Conservation (phyloP, 2,329 filamentous ascomycete species). For the Penicillium oxalicum region DNA sequence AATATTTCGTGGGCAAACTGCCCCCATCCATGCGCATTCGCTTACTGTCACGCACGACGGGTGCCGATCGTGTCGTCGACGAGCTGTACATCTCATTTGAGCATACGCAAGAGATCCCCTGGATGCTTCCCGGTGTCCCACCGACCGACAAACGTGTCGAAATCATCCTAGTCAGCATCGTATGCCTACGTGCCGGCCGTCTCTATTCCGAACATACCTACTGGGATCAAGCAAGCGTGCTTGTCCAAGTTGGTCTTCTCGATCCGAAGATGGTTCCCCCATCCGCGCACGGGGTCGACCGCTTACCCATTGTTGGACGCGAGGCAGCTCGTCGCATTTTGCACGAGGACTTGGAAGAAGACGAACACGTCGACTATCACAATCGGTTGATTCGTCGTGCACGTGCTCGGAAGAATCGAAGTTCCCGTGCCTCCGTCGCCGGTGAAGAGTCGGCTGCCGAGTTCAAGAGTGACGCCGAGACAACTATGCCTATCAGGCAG, state of each 20-base stretch:
- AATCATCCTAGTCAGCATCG: conserved; percentile 52
- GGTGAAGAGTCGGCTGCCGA: conserved; percentile 23
- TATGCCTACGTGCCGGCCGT: conserved; percentile 49
- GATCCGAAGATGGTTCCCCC: conserved; percentile 52
- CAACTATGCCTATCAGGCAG: conserved; percentile 6
- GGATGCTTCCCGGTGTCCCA: conserved; percentile 55
- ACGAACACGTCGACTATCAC: conserved; percentile 31
- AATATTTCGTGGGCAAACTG: conserved; percentile 51
- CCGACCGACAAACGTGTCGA: conserved; percentile 54
- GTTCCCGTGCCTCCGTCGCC: conserved; percentile 10
- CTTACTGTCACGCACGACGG: conserved; percentile 54
- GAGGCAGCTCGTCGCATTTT: conserved; percentile 38
- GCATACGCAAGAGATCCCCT: conserved; percentile 52
- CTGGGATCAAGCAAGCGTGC: conserved; percentile 57
- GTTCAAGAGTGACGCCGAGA: conserved; percentile 20
- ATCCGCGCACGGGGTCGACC: conserved; percentile 36
- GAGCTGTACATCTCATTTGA: conserved; percentile 54
- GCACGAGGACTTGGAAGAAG: conserved; percentile 33
- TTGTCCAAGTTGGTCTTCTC: conserved; percentile 54
- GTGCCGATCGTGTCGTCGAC: conserved; percentile 55
- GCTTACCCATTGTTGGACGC: conserved; percentile 37
- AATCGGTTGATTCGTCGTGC: conserved; percentile 28
- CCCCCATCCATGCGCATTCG: conserved; percentile 48
- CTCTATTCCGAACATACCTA: conserved; percentile 55
- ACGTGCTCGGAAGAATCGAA: conserved; percentile 9